These are phyloP conservation scores for Basidiobolus meristosporus DNA, from an alignment of 371 early-diverging fungal species.

Conservation along the genomic window DNA sequence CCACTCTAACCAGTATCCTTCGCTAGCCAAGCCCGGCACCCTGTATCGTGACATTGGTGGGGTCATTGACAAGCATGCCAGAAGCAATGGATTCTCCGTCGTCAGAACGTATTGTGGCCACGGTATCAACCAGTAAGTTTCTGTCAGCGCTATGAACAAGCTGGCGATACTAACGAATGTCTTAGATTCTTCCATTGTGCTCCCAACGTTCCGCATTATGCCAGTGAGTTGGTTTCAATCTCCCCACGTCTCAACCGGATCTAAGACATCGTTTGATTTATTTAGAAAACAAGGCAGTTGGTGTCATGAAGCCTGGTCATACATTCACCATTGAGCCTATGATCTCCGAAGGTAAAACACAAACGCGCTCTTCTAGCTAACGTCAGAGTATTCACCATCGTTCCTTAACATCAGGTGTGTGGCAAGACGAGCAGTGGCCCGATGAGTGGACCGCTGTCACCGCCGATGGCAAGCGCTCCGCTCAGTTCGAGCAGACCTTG, in stretches of 20 bases:
- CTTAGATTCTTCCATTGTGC: conserved; percentile 58
- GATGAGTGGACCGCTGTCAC: conserved; percentile 88
- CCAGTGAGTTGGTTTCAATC: conserved; percentile 19
- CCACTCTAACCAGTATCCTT: not conserved
- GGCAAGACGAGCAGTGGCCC: conserved; percentile 59
- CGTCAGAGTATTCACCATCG: not conserved
- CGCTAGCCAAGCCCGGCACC: conserved; percentile 67
- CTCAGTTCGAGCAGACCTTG: conserved; percentile 97
- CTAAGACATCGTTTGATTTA: not conserved
- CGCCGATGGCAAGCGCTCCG: conserved; percentile 82
- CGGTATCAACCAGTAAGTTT: conserved; percentile 44
- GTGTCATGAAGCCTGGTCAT: conserved; percentile 84
- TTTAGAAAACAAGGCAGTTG: conserved; percentile 77
- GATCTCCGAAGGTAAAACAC: conserved; percentile 65
- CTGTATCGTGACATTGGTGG: conserved; percentile 83
- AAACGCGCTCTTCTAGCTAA: conserved; percentile 8
- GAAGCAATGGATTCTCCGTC: conserved; percentile 65
- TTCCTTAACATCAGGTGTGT: conserved; percentile 21
- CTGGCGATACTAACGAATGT: not conserved
- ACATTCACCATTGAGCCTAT: conserved; percentile 95
- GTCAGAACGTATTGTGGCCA: conserved; percentile 89
- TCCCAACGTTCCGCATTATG: conserved; percentile 85
- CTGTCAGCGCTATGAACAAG: conserved; percentile 1
- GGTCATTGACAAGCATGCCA: conserved; percentile 71
- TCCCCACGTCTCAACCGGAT: not conserved